Percentiles rank a stretch among this genome's conserved stretches.
Conservation (phyloP, 768 basidiomycete genomes). For the Chalciporus sphaerocephalus region DNA sequence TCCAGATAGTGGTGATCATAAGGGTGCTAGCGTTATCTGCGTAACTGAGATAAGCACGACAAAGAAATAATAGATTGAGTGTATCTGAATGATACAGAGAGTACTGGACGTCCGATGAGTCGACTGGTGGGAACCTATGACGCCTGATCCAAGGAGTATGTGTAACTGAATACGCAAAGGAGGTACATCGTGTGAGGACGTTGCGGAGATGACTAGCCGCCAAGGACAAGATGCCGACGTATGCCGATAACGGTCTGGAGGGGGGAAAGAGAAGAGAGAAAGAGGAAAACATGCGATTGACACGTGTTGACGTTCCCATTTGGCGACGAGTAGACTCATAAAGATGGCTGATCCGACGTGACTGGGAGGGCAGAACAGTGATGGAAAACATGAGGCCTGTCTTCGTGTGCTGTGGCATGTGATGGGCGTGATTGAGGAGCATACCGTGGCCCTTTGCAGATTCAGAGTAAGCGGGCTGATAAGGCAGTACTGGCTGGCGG, state of each 20-base stretch:
- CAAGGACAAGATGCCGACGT: conserved; percentile 6
- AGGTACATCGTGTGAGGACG: conserved; percentile 4
- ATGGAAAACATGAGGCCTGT: conserved; percentile 19
- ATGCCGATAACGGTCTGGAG: conserved; percentile 7
- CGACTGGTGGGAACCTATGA: too few species aligned
- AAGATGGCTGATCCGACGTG: conserved; percentile 16
- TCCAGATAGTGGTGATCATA: background rate
- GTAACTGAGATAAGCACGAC: background rate
- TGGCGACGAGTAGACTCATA: background rate
- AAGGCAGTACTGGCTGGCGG: background rate
- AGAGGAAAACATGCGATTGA: conserved; percentile 19
- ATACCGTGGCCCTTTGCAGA: too few species aligned
- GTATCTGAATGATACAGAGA: too few species aligned
- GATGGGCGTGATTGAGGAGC: conserved; percentile 17
- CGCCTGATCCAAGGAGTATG: background rate
- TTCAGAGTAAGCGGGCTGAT: background rate
- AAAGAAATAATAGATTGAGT: background rate
- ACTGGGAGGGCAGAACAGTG: background rate
- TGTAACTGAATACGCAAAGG: background rate
- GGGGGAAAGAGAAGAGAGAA: conserved; percentile 12
- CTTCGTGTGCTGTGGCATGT: conserved; percentile 11
- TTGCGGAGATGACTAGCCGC: conserved; percentile 12
- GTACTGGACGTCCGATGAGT: too few species aligned
- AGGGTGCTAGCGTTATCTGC: background rate
- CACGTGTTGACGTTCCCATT: conserved; percentile 25